Base-by-base conservation (phyloP, 345 rosid genomes). In the Hibiscus tridactylites region DNA sequence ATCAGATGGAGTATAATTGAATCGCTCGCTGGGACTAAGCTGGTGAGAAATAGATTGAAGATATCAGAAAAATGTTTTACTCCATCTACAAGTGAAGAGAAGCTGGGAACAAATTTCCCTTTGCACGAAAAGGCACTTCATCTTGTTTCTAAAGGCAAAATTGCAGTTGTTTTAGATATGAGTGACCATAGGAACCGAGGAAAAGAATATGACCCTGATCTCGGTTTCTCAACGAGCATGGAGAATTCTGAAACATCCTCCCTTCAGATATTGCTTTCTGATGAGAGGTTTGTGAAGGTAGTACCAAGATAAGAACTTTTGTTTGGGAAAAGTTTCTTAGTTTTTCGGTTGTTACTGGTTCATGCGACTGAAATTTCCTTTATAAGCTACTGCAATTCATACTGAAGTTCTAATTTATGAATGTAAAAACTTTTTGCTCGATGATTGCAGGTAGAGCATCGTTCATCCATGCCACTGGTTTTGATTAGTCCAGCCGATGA, bases 111-210 rank as follows among this genome's bases (percentile, higher is more conserved):
- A 11, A 77, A 78, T 81, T 80, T 76, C 31, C 61, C 68, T 69
- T 82, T 87, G 65, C 84, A 77, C 59, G 83, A 88, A 67, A 80
- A 80, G 74, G 96, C 94, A 66, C 54, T 49, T 9, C 72, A 68
- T 73, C 88, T 93, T 63, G 39, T 83, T 2, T 87, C 89, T 50
- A 63, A 83, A 21, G 96, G 97, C 52, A 89, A 91, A 85, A 75
- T 83, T 52, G 96, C 88, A 11, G 65, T 81, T 54, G 85, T 86
- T 74, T 79, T 93, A 75, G 82, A 86, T 72, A 19, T 87, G 71
- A 81, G 76, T 73, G 79, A 80, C 59, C 52, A 53, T 11, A 83
- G 65, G 76, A 61, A 42, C 1, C 71, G 75, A 69, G 80, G 75
- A 61, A 39, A 7, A 17, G 84, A 56, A 58, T 44, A 68, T 73